Base-by-base conservation (phyloP, 805 yeast genomes). In the Candida dajiaensis region DNA sequence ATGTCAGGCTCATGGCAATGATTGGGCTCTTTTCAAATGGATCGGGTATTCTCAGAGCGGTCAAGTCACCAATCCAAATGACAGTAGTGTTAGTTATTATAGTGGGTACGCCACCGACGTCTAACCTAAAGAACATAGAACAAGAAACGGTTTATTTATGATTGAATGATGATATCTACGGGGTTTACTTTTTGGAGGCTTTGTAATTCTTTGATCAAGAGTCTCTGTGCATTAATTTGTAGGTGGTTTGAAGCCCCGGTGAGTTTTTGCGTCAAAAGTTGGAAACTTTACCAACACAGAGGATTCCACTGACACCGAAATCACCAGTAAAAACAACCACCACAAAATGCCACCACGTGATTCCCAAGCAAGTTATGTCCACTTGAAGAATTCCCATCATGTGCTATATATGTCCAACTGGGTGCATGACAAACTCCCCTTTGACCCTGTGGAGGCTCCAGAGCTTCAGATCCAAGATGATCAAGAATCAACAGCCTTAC, bases 51-150 rank as follows among this genome's bases (percentile, higher is more conserved):
- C 83, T 1, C 97, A 92, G 65, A 85, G 95, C 59, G 77, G 80
- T 42, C 59, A 63, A 11, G 92, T 74, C 2, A 52, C 54, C 0
- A 57, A 61, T 16, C 53, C 68, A 1, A 46, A 56, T 25, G 96
- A 89, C 38, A 81, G 85, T 51, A 85, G 95, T 63, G 98, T 92
- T n/a, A 85, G 95, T 49, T 92, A 92, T 64, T 95, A 92, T 1
- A 77, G 92, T 40, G 97, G 92, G 0, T 84, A 77, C 58, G 63
- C 62, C 4, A 26, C 47, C 16, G 36, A 33, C 20, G 18, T 20
- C 8, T 33, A 33, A 20, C n/a, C n/a, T n/a, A n/a, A n/a, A n/a
- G n/a, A n/a, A n/a, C n/a, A n/a, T n/a, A n/a, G n/a, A n/a, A n/a
- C n/a, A n/a, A n/a, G n/a, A n/a, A n/a, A n/a, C n/a, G n/a, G 36